Evolutionary conservation across 352 stramenopile species (phyloP).

Genomic region (Phytopythium vexans): DNA sequence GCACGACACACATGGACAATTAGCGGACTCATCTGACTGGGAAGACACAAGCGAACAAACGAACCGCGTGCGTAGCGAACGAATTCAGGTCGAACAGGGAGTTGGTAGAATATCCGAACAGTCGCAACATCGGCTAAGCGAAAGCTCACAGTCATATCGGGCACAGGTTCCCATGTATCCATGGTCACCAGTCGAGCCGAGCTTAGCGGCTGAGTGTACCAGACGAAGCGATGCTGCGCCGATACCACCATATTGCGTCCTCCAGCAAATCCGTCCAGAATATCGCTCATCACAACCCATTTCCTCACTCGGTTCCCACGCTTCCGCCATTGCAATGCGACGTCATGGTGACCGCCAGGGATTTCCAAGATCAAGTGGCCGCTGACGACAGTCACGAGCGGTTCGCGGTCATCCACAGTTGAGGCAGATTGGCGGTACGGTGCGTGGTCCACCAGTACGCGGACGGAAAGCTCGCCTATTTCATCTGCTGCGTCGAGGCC

Average conservation of each 20-base stretch:
- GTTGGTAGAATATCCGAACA: conserved; percentile 71
- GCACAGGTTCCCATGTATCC: conserved; percentile 50
- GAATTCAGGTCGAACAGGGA: conserved; percentile 57
- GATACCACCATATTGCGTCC: conserved; percentile 61
- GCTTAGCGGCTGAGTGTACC: conserved; percentile 57
- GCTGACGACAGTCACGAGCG: conserved; percentile 46
- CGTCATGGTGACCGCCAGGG: conserved; percentile 35
- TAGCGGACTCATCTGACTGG: neutral
- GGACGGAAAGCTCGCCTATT: conserved; percentile 62
- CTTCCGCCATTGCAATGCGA: conserved; percentile 73
- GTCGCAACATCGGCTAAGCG: conserved; percentile 38
- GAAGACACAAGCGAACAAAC: conserved; percentile 3
- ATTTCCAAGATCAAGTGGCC: conserved; percentile 61
- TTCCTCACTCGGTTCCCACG: conserved; percentile 36
- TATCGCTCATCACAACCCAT: conserved; percentile 59
- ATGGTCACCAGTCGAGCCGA: conserved; percentile 33
- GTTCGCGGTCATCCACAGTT: conserved; percentile 57
- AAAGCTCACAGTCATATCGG: conserved; percentile 54
- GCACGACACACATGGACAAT: conserved; percentile 11
- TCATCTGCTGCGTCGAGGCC: conserved; percentile 11
- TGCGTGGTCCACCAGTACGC: conserved; percentile 43
- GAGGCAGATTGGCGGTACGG: conserved; percentile 68
- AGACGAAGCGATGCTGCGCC: conserved; percentile 64
- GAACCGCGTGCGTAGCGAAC: conserved; percentile 49
- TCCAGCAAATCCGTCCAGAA: conserved; percentile 68